Evolutionary conservation across 2,329 filamentous ascomycete species (phyloP).

Genomic region (Epichloe sibirici): DNA sequence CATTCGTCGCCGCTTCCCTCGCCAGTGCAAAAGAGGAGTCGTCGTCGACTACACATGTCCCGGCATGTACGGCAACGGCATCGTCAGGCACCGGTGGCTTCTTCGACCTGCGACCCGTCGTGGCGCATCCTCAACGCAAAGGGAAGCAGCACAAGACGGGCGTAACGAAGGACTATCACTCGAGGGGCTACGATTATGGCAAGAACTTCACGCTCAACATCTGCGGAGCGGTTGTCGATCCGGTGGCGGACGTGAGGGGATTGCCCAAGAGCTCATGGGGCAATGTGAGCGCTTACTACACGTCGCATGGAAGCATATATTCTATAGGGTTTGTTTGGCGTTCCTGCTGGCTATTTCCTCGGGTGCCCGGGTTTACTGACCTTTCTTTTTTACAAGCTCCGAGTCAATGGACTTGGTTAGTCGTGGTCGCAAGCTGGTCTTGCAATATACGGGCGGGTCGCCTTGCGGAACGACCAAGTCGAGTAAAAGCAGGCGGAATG

Average conservation of each 20-base stretch:
- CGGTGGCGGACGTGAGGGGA: conserved; percentile 50
- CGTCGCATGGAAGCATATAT: conserved; percentile 50
- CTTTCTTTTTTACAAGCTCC: conserved; percentile 13
- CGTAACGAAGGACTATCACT: conserved; percentile 42
- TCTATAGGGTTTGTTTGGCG: conserved; percentile 53
- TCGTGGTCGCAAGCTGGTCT: conserved; percentile 60
- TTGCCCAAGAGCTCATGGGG: conserved; percentile 48
- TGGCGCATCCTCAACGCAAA: conserved; percentile 31
- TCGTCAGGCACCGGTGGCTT: conserved; percentile 43
- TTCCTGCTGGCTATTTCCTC: conserved; percentile 5
- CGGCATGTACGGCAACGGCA: conserved; percentile 44
- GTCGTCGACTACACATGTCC: conserved; percentile 30
- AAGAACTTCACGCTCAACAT: conserved; percentile 79
- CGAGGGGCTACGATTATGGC: conserved; percentile 63
- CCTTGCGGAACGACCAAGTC: conserved; percentile 44
- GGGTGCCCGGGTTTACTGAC: not conserved
- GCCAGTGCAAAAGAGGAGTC: conserved; percentile 23
- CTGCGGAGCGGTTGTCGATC: conserved; percentile 61
- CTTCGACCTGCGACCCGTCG: conserved; percentile 46
- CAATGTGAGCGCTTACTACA: conserved; percentile 73
- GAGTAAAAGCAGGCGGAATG: conserved; percentile 15
- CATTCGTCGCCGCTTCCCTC: conserved; percentile 24
- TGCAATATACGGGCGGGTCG: conserved; percentile 68
- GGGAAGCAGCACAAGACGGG: conserved; percentile 31
- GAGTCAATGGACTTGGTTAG: conserved; percentile 41